Evolutionary conservation across 2,329 filamentous ascomycete genomes (phyloP).

Genomic region (Huntiella bhutanensis): DNA sequence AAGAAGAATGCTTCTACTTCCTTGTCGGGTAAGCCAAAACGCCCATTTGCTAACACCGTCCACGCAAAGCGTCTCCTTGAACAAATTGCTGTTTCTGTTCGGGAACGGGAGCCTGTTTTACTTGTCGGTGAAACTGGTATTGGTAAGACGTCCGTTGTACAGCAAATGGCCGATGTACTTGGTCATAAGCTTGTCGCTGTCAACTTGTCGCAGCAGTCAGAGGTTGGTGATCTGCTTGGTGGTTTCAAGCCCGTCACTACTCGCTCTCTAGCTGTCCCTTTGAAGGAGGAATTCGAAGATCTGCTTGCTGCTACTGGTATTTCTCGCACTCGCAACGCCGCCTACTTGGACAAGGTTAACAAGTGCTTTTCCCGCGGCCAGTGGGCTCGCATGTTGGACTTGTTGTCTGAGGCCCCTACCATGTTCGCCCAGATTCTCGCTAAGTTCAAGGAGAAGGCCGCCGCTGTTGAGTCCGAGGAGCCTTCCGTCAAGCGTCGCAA

Average conservation of each 20-base stretch:
- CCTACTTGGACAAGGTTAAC: constrained; percentile 62
- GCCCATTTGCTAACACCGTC: constrained; percentile 71
- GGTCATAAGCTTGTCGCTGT: constrained; percentile 80
- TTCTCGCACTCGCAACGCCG: constrained; percentile 68
- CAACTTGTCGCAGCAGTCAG: constrained; percentile 94
- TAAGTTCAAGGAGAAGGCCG: constrained; percentile 25
- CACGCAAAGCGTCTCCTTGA: constrained; percentile 75
- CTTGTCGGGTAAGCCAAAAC: constrained; percentile 31
- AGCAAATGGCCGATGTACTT: constrained; percentile 70
- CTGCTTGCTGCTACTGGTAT: constrained; percentile 74
- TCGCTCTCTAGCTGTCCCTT: constrained; percentile 65
- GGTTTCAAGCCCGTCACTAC: constrained; percentile 94
- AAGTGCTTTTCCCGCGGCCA: constrained; percentile 66
- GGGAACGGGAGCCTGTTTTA: constrained; percentile 70
- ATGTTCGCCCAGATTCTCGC: constrained; percentile 61
- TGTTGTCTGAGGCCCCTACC: constrained; percentile 77
- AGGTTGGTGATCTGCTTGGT: constrained; percentile 85
- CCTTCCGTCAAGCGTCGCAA: constrained; percentile 44
- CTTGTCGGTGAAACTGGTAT: constrained; percentile 98
- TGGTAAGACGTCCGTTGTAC: constrained; percentile 90
- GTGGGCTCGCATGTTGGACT: constrained; percentile 68
- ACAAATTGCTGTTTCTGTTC: constrained; percentile 66
- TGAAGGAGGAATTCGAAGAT: constrained; percentile 87
- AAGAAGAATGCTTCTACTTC: constrained; percentile 27
- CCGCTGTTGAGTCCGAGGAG: constrained; percentile 17